Evolutionary conservation across 2,329 filamentous ascomycete species (phyloP), one percentile per base, ranked within the genome.

Genomic region (Aspergillus spinulosporus): DNA sequence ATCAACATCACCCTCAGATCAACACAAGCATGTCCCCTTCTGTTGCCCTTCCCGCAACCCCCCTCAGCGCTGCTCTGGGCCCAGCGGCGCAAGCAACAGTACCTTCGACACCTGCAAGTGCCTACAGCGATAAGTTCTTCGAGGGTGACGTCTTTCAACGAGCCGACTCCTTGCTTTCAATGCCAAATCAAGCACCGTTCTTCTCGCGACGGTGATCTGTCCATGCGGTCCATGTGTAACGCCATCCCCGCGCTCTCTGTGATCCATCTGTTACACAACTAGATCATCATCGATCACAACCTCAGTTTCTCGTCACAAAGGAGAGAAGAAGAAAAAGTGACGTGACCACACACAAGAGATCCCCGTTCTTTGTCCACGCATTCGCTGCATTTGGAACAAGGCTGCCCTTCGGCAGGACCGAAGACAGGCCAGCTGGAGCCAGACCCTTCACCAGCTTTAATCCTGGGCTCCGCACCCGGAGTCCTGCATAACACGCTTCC

Each of bases 51-150:
- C 92, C 92, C 6, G 91, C 94, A 66, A 97, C 92, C 1, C 92
- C 93, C 5, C 83, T 96, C 59, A 94, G 90, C 65, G 92, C 92
- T 12, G 92, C 92, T 1, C 80, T 97, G 4, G 93, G 92, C 0
- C 91, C 92, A 4, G 92, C 92, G 15, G 90, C 92, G 53, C 92
- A 96, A 73, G 92, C 92, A 1, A 97, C 91, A 0, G 87, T 96
- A 8, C 89, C 90, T 3, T 89, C 83, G 2, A 78, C 76, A 0
- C 76, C 76, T 4, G 76, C 75, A n/a, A 78, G 72, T 63, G 74
- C 76, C 9, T 78, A 78, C 60, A 75, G 76, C 53, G 77, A 79
- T 62, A 74, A 73, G 34, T 78, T 78, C 56, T 80, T 80, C 61
- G 74, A 76, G 43, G 78, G 78, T 3, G 76, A 80, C 59, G 74